Base-by-base conservation (phyloP, 2,329 filamentous ascomycete genomes). In the Penicillium frequentans region DNA sequence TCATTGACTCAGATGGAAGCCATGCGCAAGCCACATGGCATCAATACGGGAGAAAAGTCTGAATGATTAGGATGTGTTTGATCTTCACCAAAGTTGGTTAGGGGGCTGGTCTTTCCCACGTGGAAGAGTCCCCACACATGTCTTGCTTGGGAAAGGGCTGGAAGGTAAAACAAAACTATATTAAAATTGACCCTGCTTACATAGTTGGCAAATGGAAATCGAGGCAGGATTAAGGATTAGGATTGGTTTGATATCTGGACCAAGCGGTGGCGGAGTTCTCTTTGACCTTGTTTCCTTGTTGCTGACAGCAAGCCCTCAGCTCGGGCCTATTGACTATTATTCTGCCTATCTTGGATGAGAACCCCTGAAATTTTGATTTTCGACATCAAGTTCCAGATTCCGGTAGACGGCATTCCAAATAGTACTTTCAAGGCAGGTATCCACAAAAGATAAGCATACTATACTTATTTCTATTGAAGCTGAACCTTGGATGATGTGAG, bases 71-170 rank as follows among this genome's bases (percentile, higher is more conserved):
- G 14, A 39, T 39, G 3, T 21, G 43, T 49, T 47, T 52, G 57
- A 58, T 60, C 60, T 55, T 31, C 49, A 47, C 57, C 46, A 13
- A 27, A 56, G 31, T 54, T 29, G 49, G 48, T 48, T 58, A 60
- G 52, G 33, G 23, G 53, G 50, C 39, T 23, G 33, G 29, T 23
- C 44, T n/a, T 43, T 62, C 29, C 55, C 58, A 60, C 60, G 55
- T 60, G 60, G 57, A 35, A 42, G 35, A 50, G 26, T 43, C 50
- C 42, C 60, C 60, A 62, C 60, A 56, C 55, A 23, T 23, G 45
- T n/a, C 35, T 45, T 27, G 19, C 39, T 27, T 43, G 16, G 21
- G 26, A 44, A 42, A 42, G 39, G 39, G 19, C 39, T 23, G 49
- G 24, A 31, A 43, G 27, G 27, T 52, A 19, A 46, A 45, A 35